Evolutionary conservation across 2,329 filamentous ascomycete genomes (phyloP), one percentile per base, ranked within the genome.

Genomic region (Pestalotiopsis sp.): DNA sequence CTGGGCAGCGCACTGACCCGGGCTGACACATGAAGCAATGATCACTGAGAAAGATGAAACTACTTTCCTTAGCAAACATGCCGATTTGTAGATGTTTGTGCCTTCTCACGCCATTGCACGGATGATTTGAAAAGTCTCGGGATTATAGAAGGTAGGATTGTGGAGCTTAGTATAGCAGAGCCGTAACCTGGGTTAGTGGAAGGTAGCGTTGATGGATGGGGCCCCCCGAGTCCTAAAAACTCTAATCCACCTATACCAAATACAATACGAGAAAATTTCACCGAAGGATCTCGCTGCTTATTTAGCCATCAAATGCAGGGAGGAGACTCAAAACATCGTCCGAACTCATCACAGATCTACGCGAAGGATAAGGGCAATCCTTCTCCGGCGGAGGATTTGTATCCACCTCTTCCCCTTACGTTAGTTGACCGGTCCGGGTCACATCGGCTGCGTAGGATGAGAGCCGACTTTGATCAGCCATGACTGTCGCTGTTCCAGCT

Each of bases 271-370:
- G 7, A 36, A 36, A 36, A 7, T 36, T 36, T 36, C 31, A 36
- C 31, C 31, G 31, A 36, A 36, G 7, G 31, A 9, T 36, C 31
- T 36, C 31, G 31, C 31, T 36, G 31, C 31, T 36, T 36, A 36
- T 36, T 36, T 36, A 36, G 2, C 31, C 31, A 36, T 31, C 5
- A 38, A 38, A 38, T 31, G 25, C 25, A 31, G 23, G 36, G 59
- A 20, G 59, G 25, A 25, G 59, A 62, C 14, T 9, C 27, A 31
- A 62, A 62, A 62, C 59, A 31, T 38, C 23, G 59, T 36, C 59
- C n/a, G 59, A 62, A 38, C 59, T 62, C 59, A 39, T 62, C 59
- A 62, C 59, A 62, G 20, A 36, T 36, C 31, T 36, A 36, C 31
- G 31, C 31, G 31, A 36, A 36, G 31, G 31, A 36, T 36, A 36